Evolutionary conservation across 345 rosid genomes (phyloP).

Genomic region (Salix dunnii): DNA sequence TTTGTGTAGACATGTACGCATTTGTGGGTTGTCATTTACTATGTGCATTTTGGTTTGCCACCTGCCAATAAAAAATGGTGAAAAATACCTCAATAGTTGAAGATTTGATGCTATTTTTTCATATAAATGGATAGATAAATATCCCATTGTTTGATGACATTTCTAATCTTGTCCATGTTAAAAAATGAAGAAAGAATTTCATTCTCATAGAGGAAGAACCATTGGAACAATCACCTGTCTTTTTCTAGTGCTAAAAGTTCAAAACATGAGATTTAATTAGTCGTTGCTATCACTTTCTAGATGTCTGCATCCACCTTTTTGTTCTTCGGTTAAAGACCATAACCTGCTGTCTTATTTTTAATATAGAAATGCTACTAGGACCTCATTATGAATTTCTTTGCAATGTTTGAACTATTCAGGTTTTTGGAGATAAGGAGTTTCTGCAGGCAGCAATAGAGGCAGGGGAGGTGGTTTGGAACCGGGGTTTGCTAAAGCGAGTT

Average conservation of each 20-base stretch:
- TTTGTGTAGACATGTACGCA: background rate
- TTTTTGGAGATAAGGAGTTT: conserved; percentile 54
- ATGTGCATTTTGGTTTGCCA: background rate
- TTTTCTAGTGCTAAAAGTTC: background rate
- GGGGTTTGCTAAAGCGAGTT: conserved; percentile 66
- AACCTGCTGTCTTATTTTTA: background rate
- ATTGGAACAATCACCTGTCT: background rate
- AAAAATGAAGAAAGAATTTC: background rate
- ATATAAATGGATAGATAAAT: too few relatives aligned
- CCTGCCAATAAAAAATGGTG: background rate
- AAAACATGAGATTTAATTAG: background rate
- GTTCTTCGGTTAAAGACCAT: background rate
- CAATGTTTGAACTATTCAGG: conserved; percentile 31
- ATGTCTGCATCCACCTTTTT: background rate
- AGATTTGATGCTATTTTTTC: background rate
- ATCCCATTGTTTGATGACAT: background rate
- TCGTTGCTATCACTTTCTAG: background rate
- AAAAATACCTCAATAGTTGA: background rate
- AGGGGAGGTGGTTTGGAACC: conserved; percentile 59
- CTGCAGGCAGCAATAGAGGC: conserved; percentile 61
- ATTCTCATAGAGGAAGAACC: background rate
- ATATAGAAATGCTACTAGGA: background rate
- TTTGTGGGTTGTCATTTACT: background rate
- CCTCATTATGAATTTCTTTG: background rate
- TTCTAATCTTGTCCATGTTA: background rate